These are phyloP conservation scores for Penicillium bovifimosum DNA, from an alignment of 495 filamentous ascomycete species.

Conservation along the genomic window DNA sequence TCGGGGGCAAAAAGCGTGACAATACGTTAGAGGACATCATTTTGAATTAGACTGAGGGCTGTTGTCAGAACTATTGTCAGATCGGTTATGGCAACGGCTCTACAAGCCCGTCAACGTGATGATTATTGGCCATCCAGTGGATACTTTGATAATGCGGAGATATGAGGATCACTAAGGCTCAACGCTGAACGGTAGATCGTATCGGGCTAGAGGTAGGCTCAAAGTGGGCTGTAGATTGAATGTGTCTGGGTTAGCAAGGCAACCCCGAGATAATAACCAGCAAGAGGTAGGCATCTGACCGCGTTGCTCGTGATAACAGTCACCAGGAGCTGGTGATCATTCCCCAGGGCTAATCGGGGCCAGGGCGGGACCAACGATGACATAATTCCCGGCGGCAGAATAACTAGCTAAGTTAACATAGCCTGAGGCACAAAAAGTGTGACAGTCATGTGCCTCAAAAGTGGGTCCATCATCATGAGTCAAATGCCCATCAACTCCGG, in stretches of 20 bases:
- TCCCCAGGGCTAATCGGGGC: neutral
- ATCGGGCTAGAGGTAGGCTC: neutral
- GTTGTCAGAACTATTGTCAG: constrained; percentile 1
- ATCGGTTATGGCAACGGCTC: constrained; percentile 17
- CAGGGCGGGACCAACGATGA: constrained; percentile 4
- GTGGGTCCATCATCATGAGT: neutral
- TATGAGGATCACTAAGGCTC: neutral
- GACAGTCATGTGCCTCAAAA: neutral
- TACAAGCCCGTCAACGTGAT: constrained; percentile 7
- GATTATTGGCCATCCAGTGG: constrained; percentile 16
- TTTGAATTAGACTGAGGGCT: constrained; percentile 13
- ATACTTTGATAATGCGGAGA: constrained; percentile 1
- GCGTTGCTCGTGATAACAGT: constrained; percentile 12
- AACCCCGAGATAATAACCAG: neutral
- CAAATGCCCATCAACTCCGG: too few species aligned
- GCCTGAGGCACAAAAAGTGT: neutral
- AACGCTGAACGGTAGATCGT: neutral
- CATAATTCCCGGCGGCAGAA: neutral
- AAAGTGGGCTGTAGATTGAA: neutral
- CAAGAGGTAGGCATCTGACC: constrained; percentile 14
- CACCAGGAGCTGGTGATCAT: constrained; percentile 1
- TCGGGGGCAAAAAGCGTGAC: constrained; percentile 63
- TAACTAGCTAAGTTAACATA: too few species aligned
- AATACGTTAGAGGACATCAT: constrained; percentile 77
- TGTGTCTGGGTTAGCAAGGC: neutral